Percentiles rank a stretch among this genome's conserved stretches.
phyloP scores from a whole-genome alignment of 176 grass and related monocot species.

The Neostapfia colusana region DNA sequence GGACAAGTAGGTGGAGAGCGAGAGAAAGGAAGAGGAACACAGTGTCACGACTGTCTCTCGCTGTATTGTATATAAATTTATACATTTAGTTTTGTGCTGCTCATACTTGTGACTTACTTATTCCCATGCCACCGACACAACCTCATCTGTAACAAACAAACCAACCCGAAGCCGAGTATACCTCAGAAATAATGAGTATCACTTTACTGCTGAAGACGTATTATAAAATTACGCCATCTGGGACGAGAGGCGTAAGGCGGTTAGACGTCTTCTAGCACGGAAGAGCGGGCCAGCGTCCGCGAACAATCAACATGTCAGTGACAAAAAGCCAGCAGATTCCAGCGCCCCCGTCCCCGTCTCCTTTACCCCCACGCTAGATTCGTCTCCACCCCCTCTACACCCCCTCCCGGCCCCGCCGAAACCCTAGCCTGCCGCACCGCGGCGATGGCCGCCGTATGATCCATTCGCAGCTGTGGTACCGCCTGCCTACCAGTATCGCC shows the following conservation, averaged over 20 bases:
- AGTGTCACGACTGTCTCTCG: no score
- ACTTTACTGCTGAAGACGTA: no score
- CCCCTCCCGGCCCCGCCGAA: slow-evolving; percentile 28
- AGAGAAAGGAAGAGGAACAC: no score
- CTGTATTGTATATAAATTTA: no score
- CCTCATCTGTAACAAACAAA: no score
- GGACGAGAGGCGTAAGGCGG: background rate
- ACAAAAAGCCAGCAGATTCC: slow-evolving; percentile 34
- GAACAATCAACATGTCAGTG: slow-evolving; percentile 19
- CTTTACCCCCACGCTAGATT: slow-evolving; percentile 33
- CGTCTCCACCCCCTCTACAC: background rate
- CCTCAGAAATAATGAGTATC: no score
- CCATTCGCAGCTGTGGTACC: slow-evolving; percentile 28
- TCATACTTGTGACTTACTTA: no score
- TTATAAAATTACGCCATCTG: no score
- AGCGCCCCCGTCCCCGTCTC: slow-evolving; percentile 11
- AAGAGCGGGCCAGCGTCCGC: background rate
- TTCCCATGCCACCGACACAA: no score
- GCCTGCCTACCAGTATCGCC: slow-evolving; percentile 14
- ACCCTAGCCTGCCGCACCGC: slow-evolving; percentile 53
- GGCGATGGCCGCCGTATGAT: slow-evolving; percentile 52
- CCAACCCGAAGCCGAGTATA: no score
- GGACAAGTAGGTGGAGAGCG: no score
- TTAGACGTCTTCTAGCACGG: background rate
- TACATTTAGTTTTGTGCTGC: no score